These are phyloP conservation scores for Spergularia azorica DNA, from an alignment of 179 eudicot genomes.

Conservation along the genomic window DNA sequence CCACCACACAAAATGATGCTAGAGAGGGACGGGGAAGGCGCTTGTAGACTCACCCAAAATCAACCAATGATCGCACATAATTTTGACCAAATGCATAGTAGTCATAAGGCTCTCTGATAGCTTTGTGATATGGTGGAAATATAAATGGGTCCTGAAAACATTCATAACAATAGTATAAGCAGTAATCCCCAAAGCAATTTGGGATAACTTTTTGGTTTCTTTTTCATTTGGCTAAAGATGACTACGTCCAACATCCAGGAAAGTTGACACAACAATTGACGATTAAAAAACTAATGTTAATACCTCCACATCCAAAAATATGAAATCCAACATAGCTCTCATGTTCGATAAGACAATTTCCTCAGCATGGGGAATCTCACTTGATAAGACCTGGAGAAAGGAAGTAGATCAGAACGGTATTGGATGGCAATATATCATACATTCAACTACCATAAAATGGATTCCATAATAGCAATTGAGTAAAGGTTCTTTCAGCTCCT, in stretches of 20 bases:
- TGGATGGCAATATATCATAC: no score
- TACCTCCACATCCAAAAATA: conserved; percentile 86
- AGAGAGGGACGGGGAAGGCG: conserved; percentile 1
- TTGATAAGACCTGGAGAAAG: conserved; percentile 65
- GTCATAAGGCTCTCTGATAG: conserved; percentile 89
- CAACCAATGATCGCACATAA: conserved; percentile 79
- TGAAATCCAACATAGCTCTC: conserved; percentile 69
- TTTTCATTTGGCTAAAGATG: background rate
- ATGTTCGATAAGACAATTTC: conserved; percentile 82
- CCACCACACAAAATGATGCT: conserved; percentile 8
- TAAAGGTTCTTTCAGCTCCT: no score
- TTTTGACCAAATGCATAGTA: conserved; percentile 84
- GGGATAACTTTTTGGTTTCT: background rate
- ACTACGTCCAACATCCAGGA: conserved; percentile 10
- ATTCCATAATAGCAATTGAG: no score
- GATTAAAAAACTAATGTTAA: conserved; percentile 17
- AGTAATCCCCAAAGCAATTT: background rate
- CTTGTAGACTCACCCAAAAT: conserved; percentile 69
- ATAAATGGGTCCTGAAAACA: conserved; percentile 77
- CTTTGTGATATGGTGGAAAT: conserved; percentile 80
- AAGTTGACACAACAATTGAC: conserved; percentile 22
- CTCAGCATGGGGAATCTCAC: conserved; percentile 73
- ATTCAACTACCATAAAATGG: no score
- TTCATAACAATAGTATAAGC: conserved; percentile 25
- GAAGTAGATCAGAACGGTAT: background rate